Conservation (phyloP, 768 basidiomycete genomes). For the Tulasnella calospora region DNA sequence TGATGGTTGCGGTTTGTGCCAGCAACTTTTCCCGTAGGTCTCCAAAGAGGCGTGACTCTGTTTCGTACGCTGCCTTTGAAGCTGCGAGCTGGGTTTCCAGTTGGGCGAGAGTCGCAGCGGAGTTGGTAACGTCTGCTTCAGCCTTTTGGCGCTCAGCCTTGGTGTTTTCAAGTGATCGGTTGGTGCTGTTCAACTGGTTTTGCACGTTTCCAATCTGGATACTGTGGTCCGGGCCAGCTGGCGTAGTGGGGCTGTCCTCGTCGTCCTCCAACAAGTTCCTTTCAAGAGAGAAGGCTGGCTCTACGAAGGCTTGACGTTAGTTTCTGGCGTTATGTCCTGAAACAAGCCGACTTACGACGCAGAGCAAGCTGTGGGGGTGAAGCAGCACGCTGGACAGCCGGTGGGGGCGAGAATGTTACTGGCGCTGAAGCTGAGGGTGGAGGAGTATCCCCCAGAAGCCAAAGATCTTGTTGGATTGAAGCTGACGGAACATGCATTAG, state of each 20-base stretch:
- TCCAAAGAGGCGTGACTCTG: constrained; percentile 65
- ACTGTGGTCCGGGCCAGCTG: constrained; percentile 63
- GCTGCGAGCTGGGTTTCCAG: constrained; percentile 78
- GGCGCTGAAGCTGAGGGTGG: constrained; percentile 32
- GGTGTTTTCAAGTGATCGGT: constrained; percentile 58
- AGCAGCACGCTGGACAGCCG: neutral
- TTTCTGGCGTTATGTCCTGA: no score
- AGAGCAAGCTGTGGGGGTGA: neutral
- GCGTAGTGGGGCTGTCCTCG: constrained; percentile 37
- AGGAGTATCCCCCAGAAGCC: constrained; percentile 43
- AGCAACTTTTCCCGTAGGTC: constrained; percentile 64
- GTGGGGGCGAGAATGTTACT: constrained; percentile 4
- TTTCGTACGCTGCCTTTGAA: constrained; percentile 80
- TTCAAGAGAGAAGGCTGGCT: neutral
- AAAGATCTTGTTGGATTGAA: constrained; percentile 36
- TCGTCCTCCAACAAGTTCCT: constrained; percentile 71
- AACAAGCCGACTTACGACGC: neutral
- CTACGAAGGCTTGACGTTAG: neutral
- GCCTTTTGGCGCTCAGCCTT: constrained; percentile 61
- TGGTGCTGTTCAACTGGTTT: constrained; percentile 80
- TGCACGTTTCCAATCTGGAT: constrained; percentile 83
- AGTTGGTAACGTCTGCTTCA: constrained; percentile 60
- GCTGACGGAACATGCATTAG: neutral
- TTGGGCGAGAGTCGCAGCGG: constrained; percentile 68
- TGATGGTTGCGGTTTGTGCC: constrained; percentile 65